Conservation (phyloP, 192 early-diverging fungal species). For the Coemansia sp. region DNA sequence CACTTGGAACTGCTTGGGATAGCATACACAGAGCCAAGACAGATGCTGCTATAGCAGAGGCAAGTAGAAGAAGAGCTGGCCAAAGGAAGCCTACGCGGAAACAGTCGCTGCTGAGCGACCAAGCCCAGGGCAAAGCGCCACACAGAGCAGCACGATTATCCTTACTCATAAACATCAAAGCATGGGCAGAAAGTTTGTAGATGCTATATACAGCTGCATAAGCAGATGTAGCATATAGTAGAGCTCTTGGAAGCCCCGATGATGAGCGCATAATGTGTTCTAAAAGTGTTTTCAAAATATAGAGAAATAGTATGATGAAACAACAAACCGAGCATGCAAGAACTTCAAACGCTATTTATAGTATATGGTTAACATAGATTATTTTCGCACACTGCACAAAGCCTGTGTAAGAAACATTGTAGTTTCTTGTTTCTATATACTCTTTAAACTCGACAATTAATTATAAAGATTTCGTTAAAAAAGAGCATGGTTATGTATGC, state of each 20-base stretch:
- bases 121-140: background rate
- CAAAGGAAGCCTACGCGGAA: conserved; percentile 20
- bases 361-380: too few relatives aligned
- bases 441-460: too few relatives aligned
- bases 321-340: too few relatives aligned
- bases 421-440: background rate
- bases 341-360: too few relatives aligned
- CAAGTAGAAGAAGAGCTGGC: conserved; percentile 19
- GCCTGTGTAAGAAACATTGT: background rate
- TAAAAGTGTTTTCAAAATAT: background rate
- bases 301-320: too few relatives aligned
- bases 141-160: background rate
- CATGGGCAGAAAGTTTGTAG: background rate
- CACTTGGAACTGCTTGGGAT: background rate
- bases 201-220: background rate
- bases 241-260: background rate
- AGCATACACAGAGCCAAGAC: background rate
- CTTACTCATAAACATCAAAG: background rate
- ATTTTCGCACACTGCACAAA: too few relatives aligned
- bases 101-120: background rate
- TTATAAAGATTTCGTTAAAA: too few relatives aligned
- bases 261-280: background rate
- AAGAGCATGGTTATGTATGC: too few relatives aligned
- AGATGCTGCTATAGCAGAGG: background rate
- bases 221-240: background rate